These are phyloP conservation scores for Cerioporus squamosus DNA, from an alignment of 1,284 basidiomycete genomes.

Conservation along the genomic window DNA sequence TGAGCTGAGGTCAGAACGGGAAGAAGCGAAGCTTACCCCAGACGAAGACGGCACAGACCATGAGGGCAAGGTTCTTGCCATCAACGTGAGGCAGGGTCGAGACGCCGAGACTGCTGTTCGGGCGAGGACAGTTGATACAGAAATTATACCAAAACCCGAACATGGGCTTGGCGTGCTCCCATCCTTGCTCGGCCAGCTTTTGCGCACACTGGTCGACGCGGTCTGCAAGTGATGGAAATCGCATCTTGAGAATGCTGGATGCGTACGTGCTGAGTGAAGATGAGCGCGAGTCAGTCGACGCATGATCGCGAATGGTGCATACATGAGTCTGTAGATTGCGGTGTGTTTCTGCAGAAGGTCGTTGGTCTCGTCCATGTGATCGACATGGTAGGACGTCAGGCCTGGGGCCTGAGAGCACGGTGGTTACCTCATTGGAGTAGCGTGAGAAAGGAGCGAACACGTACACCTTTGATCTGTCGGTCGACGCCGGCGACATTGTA, in stretches of 20 bases:
- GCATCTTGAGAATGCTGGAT: too few species aligned
- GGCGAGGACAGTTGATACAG: neutral
- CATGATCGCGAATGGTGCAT: too few species aligned
- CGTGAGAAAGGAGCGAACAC: neutral
- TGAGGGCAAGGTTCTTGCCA: neutral
- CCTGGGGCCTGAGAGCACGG: too few species aligned
- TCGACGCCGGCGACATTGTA: neutral
- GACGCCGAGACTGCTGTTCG: neutral
- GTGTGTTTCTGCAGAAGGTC: too few species aligned
- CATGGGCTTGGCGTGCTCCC: neutral
- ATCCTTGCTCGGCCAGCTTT: too few species aligned
- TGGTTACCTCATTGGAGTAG: too few species aligned
- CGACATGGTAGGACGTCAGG: too few species aligned
- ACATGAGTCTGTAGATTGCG: too few species aligned
- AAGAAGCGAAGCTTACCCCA: neutral
- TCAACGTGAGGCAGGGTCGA: neutral
- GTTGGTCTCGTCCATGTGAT: too few species aligned
- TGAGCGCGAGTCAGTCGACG: neutral
- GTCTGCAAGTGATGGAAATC: too few species aligned
- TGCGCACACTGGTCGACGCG: too few species aligned
- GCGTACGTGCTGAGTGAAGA: neutral
- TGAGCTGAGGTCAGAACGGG: neutral
- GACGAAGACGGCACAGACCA: neutral
- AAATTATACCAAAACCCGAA: neutral
- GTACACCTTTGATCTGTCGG: neutral